A percentile compares a stretch with the other conserved stretches of the same genome.
Evolutionary conservation across 805 yeast genomes (phyloP).

Genomic region (Metschnikowia bowlesiae): DNA sequence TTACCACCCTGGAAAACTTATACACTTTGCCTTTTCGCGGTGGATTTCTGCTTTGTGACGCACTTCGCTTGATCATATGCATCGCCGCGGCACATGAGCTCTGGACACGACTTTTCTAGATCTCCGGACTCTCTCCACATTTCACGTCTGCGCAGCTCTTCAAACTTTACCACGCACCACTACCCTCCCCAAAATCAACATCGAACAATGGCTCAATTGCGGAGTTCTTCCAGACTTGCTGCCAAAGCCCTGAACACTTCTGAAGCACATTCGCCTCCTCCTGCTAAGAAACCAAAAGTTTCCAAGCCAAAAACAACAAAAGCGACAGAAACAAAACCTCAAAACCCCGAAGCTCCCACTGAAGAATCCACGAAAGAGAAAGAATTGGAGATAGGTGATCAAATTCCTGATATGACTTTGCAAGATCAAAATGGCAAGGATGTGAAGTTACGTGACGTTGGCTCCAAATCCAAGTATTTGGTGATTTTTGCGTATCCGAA

Average conservation of each 20-base stretch:
- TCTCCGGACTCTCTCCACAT: neutral
- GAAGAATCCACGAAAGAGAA: neutral
- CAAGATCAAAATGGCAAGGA: slow-evolving; percentile 66
- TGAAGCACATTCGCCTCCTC: neutral
- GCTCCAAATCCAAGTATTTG: slow-evolving; percentile 29
- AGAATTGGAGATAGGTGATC: slow-evolving; percentile 52
- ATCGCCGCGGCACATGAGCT: neutral
- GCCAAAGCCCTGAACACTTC: slow-evolving; percentile 4
- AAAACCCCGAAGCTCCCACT: neutral
- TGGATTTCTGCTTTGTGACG: neutral
- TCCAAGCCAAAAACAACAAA: neutral
- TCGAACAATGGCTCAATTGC: slow-evolving; percentile 14
- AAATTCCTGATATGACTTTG: slow-evolving; percentile 60
- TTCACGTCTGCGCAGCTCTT: neutral
- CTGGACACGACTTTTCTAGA: neutral
- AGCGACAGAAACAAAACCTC: slow-evolving; percentile 1
- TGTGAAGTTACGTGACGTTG: slow-evolving; percentile 30
- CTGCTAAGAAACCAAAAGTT: neutral
- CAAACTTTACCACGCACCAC: neutral
- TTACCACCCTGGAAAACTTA: too few relatives aligned
- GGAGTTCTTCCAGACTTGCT: slow-evolving; percentile 16
- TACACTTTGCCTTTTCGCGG: neutral
- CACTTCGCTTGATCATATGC: neutral
- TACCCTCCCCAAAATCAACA: neutral
- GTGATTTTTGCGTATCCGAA: slow-evolving; percentile 71